A percentile compares a stretch with the other conserved stretches of the same genome.
Evolutionary conservation across 2,329 filamentous ascomycete genomes (phyloP).

Genomic region (Neurospora sp.): DNA sequence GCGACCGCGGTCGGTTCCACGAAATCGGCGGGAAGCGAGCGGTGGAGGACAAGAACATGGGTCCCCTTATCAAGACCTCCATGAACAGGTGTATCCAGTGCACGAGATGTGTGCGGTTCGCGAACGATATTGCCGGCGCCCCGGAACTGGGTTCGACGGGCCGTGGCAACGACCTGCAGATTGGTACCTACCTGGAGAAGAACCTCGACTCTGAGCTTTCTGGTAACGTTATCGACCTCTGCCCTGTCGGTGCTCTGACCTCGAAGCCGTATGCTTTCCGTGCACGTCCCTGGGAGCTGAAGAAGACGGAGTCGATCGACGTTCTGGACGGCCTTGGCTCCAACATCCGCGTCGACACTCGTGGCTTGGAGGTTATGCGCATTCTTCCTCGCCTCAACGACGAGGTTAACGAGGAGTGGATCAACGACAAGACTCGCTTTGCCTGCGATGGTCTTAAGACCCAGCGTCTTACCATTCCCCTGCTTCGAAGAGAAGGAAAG

Average conservation of each 20-base stretch:
- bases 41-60: conserved; percentile 99
- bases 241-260: conserved; percentile 90
- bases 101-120: conserved; percentile 93
- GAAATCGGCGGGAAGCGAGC: conserved; percentile 93
- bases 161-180: conserved; percentile 94
- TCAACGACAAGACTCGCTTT: conserved; percentile 96
- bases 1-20: conserved; percentile 92
- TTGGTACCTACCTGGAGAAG: conserved; percentile 93
- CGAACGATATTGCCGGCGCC: conserved; percentile 93
- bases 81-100: conserved; percentile 99
- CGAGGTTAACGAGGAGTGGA: conserved; percentile 99
- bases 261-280: conserved; percentile 98
- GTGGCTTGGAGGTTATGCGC: conserved; percentile 93
- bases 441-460: conserved; percentile 95
- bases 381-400: conserved; percentile 89
- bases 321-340: conserved; percentile 88
- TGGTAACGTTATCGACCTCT: conserved; percentile 95
- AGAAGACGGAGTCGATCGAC: conserved; percentile 92
- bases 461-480: conserved; percentile 83
- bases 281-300: conserved; percentile 91
- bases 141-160: conserved; percentile 90
- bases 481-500: conserved; percentile 79
- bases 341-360: conserved; percentile 86
- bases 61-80: conserved; percentile 94
- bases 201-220: conserved; percentile 92